Conservation (phyloP, 2,329 filamentous ascomycete species). For the Nectriaceae sp. region DNA sequence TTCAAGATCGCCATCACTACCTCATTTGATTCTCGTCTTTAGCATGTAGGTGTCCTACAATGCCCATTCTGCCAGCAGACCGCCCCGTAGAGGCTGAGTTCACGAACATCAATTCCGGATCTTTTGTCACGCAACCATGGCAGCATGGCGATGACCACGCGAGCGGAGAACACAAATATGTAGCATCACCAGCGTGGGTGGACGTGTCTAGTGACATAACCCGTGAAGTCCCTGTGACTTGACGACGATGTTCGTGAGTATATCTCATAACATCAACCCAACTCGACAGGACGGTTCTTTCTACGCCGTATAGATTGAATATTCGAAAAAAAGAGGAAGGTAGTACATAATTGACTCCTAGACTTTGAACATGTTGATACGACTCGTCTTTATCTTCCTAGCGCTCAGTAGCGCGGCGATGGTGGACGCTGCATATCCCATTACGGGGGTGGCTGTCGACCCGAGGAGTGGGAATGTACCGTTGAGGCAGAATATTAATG, state of each 20-base stretch:
- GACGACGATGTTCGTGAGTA: neutral
- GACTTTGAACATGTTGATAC: slow-evolving; percentile 15
- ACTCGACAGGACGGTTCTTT: neutral
- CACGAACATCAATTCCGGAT: neutral
- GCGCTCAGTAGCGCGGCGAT: slow-evolving; percentile 25
- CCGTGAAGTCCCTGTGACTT: neutral
- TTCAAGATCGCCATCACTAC: neutral
- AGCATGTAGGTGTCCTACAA: neutral
- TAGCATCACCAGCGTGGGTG: slow-evolving; percentile 27
- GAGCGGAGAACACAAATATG: slow-evolving; percentile 21
- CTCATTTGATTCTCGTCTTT: neutral
- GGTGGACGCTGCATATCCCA: slow-evolving; percentile 29
- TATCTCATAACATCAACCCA: neutral
- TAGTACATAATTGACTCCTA: too few species aligned
- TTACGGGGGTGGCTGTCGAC: slow-evolving; percentile 42
- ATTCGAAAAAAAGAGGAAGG: too few species aligned
- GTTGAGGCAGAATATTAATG: slow-evolving; percentile 49
- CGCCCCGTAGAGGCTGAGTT: neutral
- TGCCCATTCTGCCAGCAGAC: neutral
- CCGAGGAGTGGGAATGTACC: slow-evolving; percentile 44
- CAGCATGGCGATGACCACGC: slow-evolving; percentile 1
- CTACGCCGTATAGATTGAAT: too few species aligned
- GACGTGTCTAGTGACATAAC: slow-evolving; percentile 10
- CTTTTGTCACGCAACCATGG: slow-evolving; percentile 1
- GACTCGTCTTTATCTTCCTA: slow-evolving; percentile 24